Evolutionary conservation across 257 asterid genomes (phyloP), one percentile per base, ranked within the genome.

Genomic region (Linaria vulgaris): DNA sequence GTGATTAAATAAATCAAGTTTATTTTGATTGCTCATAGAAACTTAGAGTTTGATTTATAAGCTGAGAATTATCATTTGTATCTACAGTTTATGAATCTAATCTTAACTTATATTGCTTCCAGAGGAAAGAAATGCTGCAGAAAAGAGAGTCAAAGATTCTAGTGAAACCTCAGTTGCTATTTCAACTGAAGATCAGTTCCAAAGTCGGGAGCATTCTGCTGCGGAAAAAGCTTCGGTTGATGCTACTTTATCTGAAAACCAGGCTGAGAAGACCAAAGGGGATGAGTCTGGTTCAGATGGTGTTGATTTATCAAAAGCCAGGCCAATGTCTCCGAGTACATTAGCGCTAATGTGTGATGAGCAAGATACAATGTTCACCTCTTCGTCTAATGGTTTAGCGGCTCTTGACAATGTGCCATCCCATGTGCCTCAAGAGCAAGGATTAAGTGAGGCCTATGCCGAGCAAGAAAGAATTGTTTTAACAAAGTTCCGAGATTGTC

Each of bases 271-370:
- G 72, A 58, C 71, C 63, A 69, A 72, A 63, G 22, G 67, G 7
- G 89, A 82, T 54, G 85, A 78, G 49, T 73, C 87, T 63, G 68
- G 75, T 81, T 83, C 81, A 25, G 86, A 80, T 82, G 79, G 80
- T 80, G 80, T 79, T 66, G 95, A 83, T 67, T 69, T 71, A 56
- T 72, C 95, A 48, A 83, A 79, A 80, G 79, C 80, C 73, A 76
- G 94, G 70, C 94, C 97, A 27, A 79, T 82, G 94, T 94, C 99
- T 58, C 99, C 97, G 11, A 90, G 95, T 72, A 94, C 97, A 19
- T 79, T 90, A 77, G 99, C 99, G 61, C 81, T 94, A 68, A 87
- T 94, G 97, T 94, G 99, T 21, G 96, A 94, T 44, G 99, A 94
- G 77, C 82, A 79, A 73, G 96, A 87, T 66, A 69, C 91, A 9